Conservation (phyloP, 1,284 basidiomycete species). For the Cryptococcus jaspeensis region DNA sequence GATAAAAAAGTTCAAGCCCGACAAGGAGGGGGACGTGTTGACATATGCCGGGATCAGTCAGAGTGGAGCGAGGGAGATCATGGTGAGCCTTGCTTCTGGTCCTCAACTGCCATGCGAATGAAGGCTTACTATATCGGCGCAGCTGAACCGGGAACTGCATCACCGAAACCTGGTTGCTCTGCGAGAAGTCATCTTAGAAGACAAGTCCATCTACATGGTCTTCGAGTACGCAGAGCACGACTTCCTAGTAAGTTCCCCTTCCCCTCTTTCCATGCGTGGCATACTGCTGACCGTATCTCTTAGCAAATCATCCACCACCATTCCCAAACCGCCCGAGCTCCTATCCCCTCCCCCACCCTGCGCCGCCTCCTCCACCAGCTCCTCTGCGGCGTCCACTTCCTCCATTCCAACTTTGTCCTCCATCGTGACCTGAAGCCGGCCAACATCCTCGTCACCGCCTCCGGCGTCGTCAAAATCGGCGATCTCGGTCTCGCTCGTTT, state of each 20-base stretch:
- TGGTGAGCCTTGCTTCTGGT: constrained; percentile 9
- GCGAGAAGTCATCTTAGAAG: constrained; percentile 92
- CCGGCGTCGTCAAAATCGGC: constrained; percentile 93
- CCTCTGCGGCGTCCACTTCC: constrained; percentile 90
- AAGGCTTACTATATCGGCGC: background rate
- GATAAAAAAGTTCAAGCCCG: constrained; percentile 99
- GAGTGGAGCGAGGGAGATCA: constrained; percentile 60
- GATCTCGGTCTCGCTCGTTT: constrained; percentile 92
- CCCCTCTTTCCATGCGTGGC: background rate
- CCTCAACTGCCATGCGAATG: background rate
- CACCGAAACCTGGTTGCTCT: constrained; percentile 91
- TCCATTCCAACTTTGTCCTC: constrained; percentile 91
- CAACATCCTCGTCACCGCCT: constrained; percentile 90
- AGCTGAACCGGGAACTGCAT: constrained; percentile 90
- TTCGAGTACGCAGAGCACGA: constrained; percentile 99
- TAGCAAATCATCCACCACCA: constrained; percentile 99
- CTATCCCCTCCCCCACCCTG: constrained; percentile 74
- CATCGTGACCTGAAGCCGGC: constrained; percentile 98
- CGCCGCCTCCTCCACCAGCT: constrained; percentile 95
- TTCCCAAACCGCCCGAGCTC: constrained; percentile 74
- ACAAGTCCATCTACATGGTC: constrained; percentile 98
- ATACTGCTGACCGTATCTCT: background rate
- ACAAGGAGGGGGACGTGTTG: constrained; percentile 91
- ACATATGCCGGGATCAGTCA: constrained; percentile 98
- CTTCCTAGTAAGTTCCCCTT: constrained; percentile 67